phyloP scores from a whole-genome alignment of 2,329 filamentous ascomycete species.

The Colletotrichum musicola region DNA sequence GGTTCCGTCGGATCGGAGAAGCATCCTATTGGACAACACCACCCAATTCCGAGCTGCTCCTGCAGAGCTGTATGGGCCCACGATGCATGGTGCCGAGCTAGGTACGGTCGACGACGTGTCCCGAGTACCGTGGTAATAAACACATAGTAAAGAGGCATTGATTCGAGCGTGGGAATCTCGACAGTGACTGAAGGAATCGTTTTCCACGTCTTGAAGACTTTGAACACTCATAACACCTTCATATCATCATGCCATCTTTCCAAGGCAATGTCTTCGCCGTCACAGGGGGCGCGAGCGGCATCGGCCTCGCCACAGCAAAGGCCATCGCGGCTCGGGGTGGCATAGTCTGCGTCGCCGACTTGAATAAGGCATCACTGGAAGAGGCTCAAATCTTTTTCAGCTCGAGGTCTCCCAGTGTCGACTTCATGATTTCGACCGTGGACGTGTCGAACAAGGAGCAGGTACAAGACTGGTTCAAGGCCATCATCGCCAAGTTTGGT shows the following conservation, averaged over 20 bases:
- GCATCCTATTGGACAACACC: neutral
- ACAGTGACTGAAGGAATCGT: too few relatives aligned
- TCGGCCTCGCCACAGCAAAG: constrained; percentile 57
- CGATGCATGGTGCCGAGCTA: too few relatives aligned
- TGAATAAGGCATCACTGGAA: constrained; percentile 47
- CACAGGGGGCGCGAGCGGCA: constrained; percentile 58
- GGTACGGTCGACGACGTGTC: too few relatives aligned
- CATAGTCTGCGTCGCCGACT: constrained; percentile 55
- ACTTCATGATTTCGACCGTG: constrained; percentile 51
- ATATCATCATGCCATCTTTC: constrained; percentile 21
- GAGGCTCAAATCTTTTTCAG: constrained; percentile 48
- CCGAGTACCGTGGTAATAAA: too few relatives aligned
- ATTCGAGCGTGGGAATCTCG: too few relatives aligned
- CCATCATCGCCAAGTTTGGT: constrained; percentile 55
- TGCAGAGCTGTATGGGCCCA: too few relatives aligned
- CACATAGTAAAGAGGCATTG: too few relatives aligned
- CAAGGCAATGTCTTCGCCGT: constrained; percentile 54
- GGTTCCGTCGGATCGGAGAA: neutral
- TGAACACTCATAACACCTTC: neutral
- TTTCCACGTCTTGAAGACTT: too few relatives aligned
- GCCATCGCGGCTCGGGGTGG: constrained; percentile 52
- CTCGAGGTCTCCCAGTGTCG: constrained; percentile 35
- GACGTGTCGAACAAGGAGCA: constrained; percentile 55
- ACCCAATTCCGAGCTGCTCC: neutral
- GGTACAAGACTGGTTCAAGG: constrained; percentile 58